Evolutionary conservation across 1,139 yeast species (phyloP).

Genomic region (Zygoascus sp.): DNA sequence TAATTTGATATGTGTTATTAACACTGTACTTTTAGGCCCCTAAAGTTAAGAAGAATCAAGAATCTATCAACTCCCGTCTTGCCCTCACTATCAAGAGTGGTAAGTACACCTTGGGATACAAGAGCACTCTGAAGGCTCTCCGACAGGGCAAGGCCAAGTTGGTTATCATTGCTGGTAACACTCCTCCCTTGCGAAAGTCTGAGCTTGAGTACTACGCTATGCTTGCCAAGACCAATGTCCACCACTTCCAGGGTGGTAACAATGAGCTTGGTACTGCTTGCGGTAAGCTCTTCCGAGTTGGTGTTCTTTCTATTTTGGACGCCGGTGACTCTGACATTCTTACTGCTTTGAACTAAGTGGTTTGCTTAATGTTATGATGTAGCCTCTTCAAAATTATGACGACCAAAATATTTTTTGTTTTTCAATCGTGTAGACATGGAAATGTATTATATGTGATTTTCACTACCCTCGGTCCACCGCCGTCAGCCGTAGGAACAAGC

Average conservation of each 20-base stretch:
- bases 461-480: too few relatives aligned
- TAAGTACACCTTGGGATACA: conserved; percentile 99
- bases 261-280: conserved; percentile 99
- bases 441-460: too few relatives aligned
- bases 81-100: conserved; percentile 99
- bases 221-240: conserved; percentile 98
- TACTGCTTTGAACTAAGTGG: conserved; percentile 34
- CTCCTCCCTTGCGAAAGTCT: conserved; percentile 99
- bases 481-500: too few relatives aligned
- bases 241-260: conserved; percentile 99
- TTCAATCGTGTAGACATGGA: not conserved
- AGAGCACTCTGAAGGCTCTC: conserved; percentile 96
- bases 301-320: conserved; percentile 91
- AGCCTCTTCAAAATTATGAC: too few relatives aligned
- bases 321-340: conserved; percentile 99
- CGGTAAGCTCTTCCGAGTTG: conserved; percentile 99
- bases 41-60: conserved; percentile 81
- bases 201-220: conserved; percentile 99
- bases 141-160: conserved; percentile 99
- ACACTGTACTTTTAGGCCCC: conserved; percentile 64
- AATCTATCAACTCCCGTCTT: conserved; percentile 96
- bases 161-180: conserved; percentile 97
- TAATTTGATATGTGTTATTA: not conserved
- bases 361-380: too few relatives aligned
- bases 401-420: not conserved